These are phyloP conservation scores for Candida taoyuanica DNA, from an alignment of 805 yeast genomes.

Conservation along the genomic window DNA sequence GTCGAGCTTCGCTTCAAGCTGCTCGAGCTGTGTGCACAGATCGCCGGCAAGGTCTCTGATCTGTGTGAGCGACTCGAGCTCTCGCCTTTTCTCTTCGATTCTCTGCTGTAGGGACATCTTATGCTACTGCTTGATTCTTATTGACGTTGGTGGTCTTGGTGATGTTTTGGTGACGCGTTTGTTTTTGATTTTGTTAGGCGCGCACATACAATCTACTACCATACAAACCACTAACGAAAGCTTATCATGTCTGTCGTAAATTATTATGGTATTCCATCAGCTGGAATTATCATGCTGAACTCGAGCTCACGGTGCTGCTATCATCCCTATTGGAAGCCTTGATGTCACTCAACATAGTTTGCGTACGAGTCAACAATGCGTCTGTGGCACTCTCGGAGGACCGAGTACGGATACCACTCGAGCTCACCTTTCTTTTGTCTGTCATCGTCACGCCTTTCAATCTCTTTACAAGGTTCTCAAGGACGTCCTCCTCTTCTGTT, in stretches of 20 bases:
- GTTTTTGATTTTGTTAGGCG: slow-evolving; percentile 1
- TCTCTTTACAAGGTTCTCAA: slow-evolving; percentile 82
- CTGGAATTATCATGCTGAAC: too few species aligned
- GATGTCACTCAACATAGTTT: slow-evolving; percentile 25
- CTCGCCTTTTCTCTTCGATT: slow-evolving; percentile 42
- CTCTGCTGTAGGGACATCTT: slow-evolving; percentile 28
- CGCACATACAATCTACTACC: too few species aligned
- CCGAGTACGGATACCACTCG: slow-evolving; percentile 11
- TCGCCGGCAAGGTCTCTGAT: slow-evolving; percentile 42
- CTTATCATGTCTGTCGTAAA: not conserved
- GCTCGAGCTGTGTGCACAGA: slow-evolving; percentile 43
- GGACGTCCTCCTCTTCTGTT: slow-evolving; percentile 36
- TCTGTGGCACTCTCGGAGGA: slow-evolving; percentile 16
- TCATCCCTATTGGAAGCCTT: slow-evolving; percentile 9
- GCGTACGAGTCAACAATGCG: slow-evolving; percentile 23
- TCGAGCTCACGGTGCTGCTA: too few species aligned
- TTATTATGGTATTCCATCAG: too few species aligned
- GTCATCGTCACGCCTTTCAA: slow-evolving; percentile 73
- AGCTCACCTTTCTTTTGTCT: slow-evolving; percentile 24
- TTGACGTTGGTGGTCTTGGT: slow-evolving; percentile 3
- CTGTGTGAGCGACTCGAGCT: slow-evolving; percentile 45
- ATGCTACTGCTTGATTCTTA: not conserved
- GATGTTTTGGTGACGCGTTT: slow-evolving; percentile 9
- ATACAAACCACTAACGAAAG: not conserved
- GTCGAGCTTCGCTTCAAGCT: slow-evolving; percentile 43